A percentile compares a stretch with the other conserved stretches of the same genome.
These are phyloP conservation scores for Infundibulicybe gibba DNA, from an alignment of 768 basidiomycete genomes.

Conservation along the genomic window DNA sequence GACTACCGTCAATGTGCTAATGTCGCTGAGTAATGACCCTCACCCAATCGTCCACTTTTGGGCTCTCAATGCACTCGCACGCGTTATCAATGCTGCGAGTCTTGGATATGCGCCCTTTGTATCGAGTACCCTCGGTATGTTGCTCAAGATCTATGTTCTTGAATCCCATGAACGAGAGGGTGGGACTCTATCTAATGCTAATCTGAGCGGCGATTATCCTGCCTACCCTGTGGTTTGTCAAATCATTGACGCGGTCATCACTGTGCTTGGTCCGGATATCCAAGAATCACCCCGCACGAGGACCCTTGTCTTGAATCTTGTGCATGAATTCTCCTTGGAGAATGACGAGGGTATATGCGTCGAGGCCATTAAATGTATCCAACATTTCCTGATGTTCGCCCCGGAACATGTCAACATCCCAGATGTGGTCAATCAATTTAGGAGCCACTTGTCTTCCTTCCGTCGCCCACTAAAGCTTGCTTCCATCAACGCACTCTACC, in stretches of 20 bases:
- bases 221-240: conserved; percentile 90
- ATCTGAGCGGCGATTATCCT: conserved; percentile 86
- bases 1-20: conserved; percentile 91
- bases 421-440: conserved; percentile 73
- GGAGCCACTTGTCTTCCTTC: conserved; percentile 74
- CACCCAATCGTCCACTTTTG: conserved; percentile 96
- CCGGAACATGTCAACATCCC: conserved; percentile 82
- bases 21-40: conserved; percentile 93
- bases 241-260: conserved; percentile 90
- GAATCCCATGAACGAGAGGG: conserved; percentile 94
- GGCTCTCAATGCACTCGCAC: conserved; percentile 80
- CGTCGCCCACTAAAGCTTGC: conserved; percentile 87
- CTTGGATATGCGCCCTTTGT: conserved; percentile 90
- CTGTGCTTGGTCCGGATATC: conserved; percentile 92
- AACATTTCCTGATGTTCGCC: conserved; percentile 96
- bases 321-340: conserved; percentile 82
- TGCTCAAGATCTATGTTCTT: conserved; percentile 84
- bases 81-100: conserved; percentile 89
- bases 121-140: conserved; percentile 81
- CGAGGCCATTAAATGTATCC: conserved; percentile 93
- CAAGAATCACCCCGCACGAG: conserved; percentile 81
- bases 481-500: conserved; percentile 94
- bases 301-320: conserved; percentile 79
- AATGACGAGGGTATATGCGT: conserved; percentile 86
- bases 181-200: conserved; percentile 76